A percentile compares a stretch with the other conserved stretches of the same genome.
phyloP scores from a whole-genome alignment of 306 rosid genomes.

The Lupinus albus region DNA sequence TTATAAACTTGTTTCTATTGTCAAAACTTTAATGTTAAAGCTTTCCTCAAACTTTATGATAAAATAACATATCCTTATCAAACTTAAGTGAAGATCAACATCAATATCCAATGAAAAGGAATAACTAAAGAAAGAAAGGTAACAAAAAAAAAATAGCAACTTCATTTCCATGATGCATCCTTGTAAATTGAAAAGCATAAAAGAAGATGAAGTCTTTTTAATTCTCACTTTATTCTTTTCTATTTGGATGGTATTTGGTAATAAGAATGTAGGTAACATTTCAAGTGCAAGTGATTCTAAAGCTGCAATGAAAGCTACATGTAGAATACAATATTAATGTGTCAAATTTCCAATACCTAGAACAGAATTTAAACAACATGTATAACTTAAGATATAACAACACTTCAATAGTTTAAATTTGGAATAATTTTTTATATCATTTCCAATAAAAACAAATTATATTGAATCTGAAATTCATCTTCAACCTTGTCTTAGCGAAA shows the following conservation, averaged over 20 bases:
- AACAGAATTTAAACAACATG: not conserved
- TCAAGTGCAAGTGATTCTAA: slow-evolving; percentile 36
- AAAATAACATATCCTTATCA: slow-evolving; percentile 35
- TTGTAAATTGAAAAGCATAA: slow-evolving; percentile 28
- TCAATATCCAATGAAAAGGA: slow-evolving; percentile 30
- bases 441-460: no score
- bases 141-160: slow-evolving; percentile 23
- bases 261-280: slow-evolving; percentile 37
- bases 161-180: slow-evolving; percentile 36
- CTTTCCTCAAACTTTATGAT: slow-evolving; percentile 8
- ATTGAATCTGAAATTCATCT: no score
- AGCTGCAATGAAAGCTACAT: slow-evolving; percentile 1
- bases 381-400: not conserved
- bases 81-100: slow-evolving; percentile 29
- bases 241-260: slow-evolving; percentile 32
- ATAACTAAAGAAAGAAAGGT: slow-evolving; percentile 34
- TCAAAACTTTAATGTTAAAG: slow-evolving; percentile 2
- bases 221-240: slow-evolving; percentile 42
- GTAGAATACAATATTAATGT: not conserved
- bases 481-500: no score
- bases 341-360: not conserved
- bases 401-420: no score
- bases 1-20: slow-evolving; percentile 30
- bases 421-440: no score
- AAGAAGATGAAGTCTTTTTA: slow-evolving; percentile 39